Evolutionary conservation across 768 basidiomycete species (phyloP), one percentile per base, ranked within the genome.

Genomic region (Chalciporus pseudorubinellus): DNA sequence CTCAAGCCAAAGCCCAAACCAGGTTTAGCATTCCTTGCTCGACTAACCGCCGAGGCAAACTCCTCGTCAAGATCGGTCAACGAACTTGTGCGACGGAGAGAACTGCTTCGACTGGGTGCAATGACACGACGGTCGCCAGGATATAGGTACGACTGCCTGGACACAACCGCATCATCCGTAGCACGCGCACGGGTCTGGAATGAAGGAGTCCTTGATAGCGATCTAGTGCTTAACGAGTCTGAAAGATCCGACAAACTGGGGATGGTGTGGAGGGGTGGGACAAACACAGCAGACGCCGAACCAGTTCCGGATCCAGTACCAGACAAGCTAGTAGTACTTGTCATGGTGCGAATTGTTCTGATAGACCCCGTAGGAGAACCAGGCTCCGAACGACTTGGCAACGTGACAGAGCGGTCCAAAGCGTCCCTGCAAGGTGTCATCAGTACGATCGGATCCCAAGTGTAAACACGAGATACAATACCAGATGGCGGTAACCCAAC

Each of bases 401-500:
- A 60, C 59, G 80, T 60, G 61, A 82, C 57, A 65, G 87, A 73
- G 14, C 81, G 80, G 59, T 90, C 84, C 16, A 93, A 76, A 0
- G 85, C 84, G 56, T 92, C 90, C 90, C 91, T 94, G 55, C 29
- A 48, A 51, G 11, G 20, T 31, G 24, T 24, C 38, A 19, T 55
- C 16, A 55, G 44, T 14, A 51, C 41, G 20, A 42, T 41, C 2
- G 34, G 2, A 52, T 6, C 28, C 6, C 21, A 0, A 7, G 21
- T 19, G 33, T 20, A 10, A 13, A 28, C 42, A 33, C 21, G 26
- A 11, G 19, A 14, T 1, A 73, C 83, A 43, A 1, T 61, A 92
- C 94, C 90, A 93, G 48, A 97, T 80, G 5, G 91, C 81, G 61
- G 89, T 89, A 12, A 95, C 92, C 94, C 94, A 97, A 67, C 87